Evolutionary conservation across 2,329 filamentous ascomycete species (phyloP).

Genomic region (Eutypa lata): DNA sequence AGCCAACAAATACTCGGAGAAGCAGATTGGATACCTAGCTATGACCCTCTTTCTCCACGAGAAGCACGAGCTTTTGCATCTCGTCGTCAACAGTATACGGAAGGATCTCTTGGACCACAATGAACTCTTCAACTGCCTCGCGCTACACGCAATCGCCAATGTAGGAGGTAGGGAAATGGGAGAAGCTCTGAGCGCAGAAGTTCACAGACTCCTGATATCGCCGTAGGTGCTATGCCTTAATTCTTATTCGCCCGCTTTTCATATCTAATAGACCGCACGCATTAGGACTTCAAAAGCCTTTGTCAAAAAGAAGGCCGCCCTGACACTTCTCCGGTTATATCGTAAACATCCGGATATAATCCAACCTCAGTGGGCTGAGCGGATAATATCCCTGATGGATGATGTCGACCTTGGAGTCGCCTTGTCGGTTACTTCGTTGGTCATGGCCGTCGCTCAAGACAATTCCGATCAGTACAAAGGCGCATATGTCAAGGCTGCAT

Average conservation of each 20-base stretch:
- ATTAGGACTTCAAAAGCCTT: conserved; percentile 78
- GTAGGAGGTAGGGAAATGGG: conserved; percentile 97
- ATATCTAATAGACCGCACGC: conserved; percentile 10
- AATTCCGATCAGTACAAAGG: conserved; percentile 92
- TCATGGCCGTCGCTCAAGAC: conserved; percentile 93
- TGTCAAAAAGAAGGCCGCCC: conserved; percentile 97
- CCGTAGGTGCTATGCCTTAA: conserved; percentile 62
- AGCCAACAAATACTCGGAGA: conserved; percentile 95
- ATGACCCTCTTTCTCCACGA: conserved; percentile 97
- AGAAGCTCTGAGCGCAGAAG: conserved; percentile 85
- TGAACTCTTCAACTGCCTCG: conserved; percentile 95
- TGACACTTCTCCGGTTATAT: conserved; percentile 89
- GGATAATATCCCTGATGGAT: conserved; percentile 98
- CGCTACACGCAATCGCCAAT: conserved; percentile 95
- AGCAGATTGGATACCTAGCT: conserved; percentile 97
- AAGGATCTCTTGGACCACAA: conserved; percentile 95
- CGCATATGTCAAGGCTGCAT: conserved; percentile 89
- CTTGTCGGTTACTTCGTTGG: conserved; percentile 89
- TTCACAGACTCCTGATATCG: conserved; percentile 90
- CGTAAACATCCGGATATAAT: conserved; percentile 93
- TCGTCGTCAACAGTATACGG: conserved; percentile 97
- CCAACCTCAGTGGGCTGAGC: conserved; percentile 94
- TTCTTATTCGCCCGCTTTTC: neutral
- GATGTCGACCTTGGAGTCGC: conserved; percentile 91
- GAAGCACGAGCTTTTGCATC: conserved; percentile 89